A percentile compares a stretch with the other conserved stretches of the same genome.
These are phyloP conservation scores for Catunica adiposa DNA, from an alignment of 2,329 filamentous ascomycete species.

Conservation along the genomic window DNA sequence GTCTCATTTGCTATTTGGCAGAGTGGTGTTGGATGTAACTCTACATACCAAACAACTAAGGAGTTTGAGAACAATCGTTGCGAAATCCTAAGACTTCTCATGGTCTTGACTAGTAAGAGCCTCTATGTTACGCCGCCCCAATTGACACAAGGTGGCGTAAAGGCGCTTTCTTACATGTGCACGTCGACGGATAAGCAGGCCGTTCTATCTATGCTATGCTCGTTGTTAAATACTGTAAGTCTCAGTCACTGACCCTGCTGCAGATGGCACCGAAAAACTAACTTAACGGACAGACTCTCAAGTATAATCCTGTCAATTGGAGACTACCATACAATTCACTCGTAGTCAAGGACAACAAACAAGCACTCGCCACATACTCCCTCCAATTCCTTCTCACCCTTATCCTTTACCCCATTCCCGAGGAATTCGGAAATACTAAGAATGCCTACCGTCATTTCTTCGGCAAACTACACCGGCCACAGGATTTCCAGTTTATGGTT, in stretches of 20 bases:
- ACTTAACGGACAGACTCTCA: conserved; percentile 49
- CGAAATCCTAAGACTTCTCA: conserved; percentile 70
- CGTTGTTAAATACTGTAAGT: conserved; percentile 77
- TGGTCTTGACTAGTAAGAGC: conserved; percentile 76
- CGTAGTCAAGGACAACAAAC: conserved; percentile 58
- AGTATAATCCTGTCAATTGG: conserved; percentile 92
- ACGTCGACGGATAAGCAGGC: conserved; percentile 81
- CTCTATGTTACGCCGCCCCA: conserved; percentile 77
- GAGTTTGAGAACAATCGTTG: conserved; percentile 87
- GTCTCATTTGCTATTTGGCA: conserved; percentile 95
- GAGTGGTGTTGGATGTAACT: conserved; percentile 91
- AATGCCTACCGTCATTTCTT: conserved; percentile 92
- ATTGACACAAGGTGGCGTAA: conserved; percentile 68
- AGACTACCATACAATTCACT: conserved; percentile 85
- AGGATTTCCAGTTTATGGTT: conserved; percentile 94
- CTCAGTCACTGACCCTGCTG: conserved; percentile 6
- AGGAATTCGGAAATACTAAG: conserved; percentile 53
- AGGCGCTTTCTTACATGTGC: conserved; percentile 74
- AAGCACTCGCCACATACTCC: conserved; percentile 80
- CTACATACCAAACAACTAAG: conserved; percentile 70
- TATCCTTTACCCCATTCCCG: conserved; percentile 74
- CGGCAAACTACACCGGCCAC: conserved; percentile 73
- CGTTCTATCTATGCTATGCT: conserved; percentile 79
- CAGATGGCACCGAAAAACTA: no score
- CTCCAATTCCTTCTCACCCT: conserved; percentile 78